Evolutionary conservation across 495 filamentous ascomycete species (phyloP).

Genomic region (Xylaria flabelliformis): DNA sequence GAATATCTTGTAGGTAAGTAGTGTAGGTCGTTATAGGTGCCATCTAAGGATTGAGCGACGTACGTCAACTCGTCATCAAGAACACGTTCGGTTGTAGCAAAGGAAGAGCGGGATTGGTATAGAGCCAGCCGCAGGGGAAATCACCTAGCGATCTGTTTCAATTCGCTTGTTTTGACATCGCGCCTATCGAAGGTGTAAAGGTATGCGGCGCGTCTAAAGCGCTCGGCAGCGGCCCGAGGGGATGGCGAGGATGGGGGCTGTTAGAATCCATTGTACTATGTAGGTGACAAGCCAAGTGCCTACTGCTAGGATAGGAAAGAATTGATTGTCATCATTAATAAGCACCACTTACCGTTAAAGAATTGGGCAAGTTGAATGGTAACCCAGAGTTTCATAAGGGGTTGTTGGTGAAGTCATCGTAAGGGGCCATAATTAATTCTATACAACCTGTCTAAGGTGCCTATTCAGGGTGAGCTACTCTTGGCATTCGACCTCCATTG

Average conservation of each 20-base stretch:
- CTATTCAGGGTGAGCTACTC: not conserved
- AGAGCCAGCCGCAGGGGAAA: slow-evolving; percentile 22
- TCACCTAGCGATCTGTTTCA: slow-evolving; percentile 2
- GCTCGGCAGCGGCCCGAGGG: slow-evolving; percentile 28
- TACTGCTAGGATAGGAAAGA: not conserved
- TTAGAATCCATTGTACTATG: not conserved
- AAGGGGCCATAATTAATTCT: slow-evolving; percentile 14
- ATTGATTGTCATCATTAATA: slow-evolving; percentile 9
- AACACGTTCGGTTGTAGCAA: not conserved
- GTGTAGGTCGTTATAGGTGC: slow-evolving; percentile 5
- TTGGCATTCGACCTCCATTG: slow-evolving; percentile 2
- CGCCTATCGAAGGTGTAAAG: slow-evolving; percentile 22
- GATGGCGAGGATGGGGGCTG: slow-evolving; percentile 25
- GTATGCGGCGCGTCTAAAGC: slow-evolving; percentile 24
- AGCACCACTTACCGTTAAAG: not conserved
- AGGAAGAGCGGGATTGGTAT: slow-evolving; percentile 17
- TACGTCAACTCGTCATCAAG: not conserved
- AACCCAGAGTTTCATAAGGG: slow-evolving; percentile 4
- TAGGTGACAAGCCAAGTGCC: not conserved
- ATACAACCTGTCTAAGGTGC: not conserved
- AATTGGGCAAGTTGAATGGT: not conserved
- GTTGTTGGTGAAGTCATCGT: slow-evolving; percentile 11
- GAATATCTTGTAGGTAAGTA: not conserved
- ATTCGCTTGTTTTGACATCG: slow-evolving; percentile 17
- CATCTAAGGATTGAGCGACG: slow-evolving; percentile 18